Percentiles rank a stretch among this genome's conserved stretches.
phyloP scores from a whole-genome alignment of 208 protist species.

The Novymonas esmeraldas region DNA sequence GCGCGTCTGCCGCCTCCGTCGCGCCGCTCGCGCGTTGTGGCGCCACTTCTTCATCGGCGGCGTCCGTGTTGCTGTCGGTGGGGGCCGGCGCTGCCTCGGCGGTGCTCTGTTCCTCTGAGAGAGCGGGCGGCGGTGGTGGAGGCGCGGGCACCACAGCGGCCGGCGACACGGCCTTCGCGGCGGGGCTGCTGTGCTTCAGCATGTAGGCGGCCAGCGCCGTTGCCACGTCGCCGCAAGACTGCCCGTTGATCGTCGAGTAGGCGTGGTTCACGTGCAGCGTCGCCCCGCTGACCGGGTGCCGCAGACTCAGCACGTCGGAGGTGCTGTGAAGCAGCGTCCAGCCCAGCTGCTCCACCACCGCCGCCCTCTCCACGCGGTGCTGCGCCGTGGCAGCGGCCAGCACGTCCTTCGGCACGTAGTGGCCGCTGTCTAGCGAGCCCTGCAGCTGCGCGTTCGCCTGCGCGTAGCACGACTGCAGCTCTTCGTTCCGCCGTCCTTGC shows the following conservation, averaged over 20 bases:
- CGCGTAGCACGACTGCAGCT: slow-evolving; percentile 25
- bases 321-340: slow-evolving; percentile 32
- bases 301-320: slow-evolving; percentile 27
- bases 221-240: slow-evolving; percentile 19
- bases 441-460: slow-evolving; percentile 25
- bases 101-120: not conserved
- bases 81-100: not conserved
- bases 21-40: no score
- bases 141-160: no score
- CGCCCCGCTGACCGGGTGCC: slow-evolving; percentile 18
- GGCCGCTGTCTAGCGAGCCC: slow-evolving; percentile 7
- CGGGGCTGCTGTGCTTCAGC: slow-evolving; percentile 3
- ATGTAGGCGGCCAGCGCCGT: slow-evolving; percentile 31
- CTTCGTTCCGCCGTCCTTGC: slow-evolving; percentile 1
- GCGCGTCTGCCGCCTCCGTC: no score
- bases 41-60: no score
- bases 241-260: slow-evolving; percentile 28
- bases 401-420: slow-evolving; percentile 23
- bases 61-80: no score
- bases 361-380: slow-evolving; percentile 10
- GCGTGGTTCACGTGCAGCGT: slow-evolving; percentile 30
- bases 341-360: slow-evolving; percentile 19
- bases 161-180: not conserved
- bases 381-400: slow-evolving; percentile 22
- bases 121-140: no score